A percentile compares a stretch with the other conserved stretches of the same genome.
These are phyloP conservation scores for Vigna trinervia DNA, from an alignment of 306 rosid genomes.

Conservation along the genomic window DNA sequence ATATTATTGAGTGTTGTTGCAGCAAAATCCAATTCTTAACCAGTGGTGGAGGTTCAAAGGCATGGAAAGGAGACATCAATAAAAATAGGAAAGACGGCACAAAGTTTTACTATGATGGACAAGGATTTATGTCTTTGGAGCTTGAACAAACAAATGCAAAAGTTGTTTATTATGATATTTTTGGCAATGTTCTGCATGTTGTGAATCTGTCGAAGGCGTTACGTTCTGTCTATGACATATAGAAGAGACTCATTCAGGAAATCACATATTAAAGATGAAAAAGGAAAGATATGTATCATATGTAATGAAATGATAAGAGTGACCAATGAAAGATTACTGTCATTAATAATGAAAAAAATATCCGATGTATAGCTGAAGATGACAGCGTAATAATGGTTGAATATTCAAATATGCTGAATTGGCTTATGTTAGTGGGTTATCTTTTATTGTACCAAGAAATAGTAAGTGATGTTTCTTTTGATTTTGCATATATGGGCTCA, in stretches of 20 bases:
- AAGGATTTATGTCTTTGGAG: constrained; percentile 74
- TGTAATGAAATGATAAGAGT: too few relatives aligned
- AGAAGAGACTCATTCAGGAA: background rate
- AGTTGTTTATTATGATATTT: constrained; percentile 61
- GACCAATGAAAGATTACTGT: too few relatives aligned
- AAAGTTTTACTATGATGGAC: constrained; percentile 80
- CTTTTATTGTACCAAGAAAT: too few relatives aligned
- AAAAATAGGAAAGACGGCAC: constrained; percentile 36
- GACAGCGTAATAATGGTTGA: too few relatives aligned
- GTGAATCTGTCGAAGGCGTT: constrained; percentile 51
- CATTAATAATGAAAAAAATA: too few relatives aligned
- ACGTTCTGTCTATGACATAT: constrained; percentile 24
- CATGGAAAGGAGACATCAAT: constrained; percentile 71
- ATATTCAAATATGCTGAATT: too few relatives aligned
- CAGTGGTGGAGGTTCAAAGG: constrained; percentile 88
- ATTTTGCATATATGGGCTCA: too few relatives aligned
- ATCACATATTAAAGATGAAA: too few relatives aligned
- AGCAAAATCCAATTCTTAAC: constrained; percentile 76
- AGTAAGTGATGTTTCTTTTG: too few relatives aligned
- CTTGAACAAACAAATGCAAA: constrained; percentile 46
- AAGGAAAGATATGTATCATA: too few relatives aligned
- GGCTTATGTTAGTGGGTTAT: too few relatives aligned
- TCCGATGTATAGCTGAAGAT: too few relatives aligned
- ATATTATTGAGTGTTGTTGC: constrained; percentile 26
- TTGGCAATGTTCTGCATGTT: constrained; percentile 64